Conservation (phyloP, 805 yeast genomes). For the Starmerella gropengiesseri region DNA sequence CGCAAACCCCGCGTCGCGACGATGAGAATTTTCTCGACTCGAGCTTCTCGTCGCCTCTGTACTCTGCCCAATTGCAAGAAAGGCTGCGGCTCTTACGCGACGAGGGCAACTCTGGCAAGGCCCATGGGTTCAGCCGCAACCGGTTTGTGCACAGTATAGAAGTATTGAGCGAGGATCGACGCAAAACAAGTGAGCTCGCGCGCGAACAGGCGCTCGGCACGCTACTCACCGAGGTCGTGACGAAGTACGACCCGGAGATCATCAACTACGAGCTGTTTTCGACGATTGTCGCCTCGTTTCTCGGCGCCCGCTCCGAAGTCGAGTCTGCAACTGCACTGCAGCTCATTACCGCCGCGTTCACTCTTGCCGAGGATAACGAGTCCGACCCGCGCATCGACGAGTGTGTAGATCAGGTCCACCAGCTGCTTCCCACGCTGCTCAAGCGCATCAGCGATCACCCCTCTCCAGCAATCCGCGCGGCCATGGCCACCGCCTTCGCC, state of each 20-base stretch:
- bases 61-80: conserved; percentile 21
- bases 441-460: conserved; percentile 9
- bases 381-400: conserved; percentile 15
- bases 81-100: conserved; percentile 18
- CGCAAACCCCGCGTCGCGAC: conserved; percentile 14
- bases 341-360: conserved; percentile 24
- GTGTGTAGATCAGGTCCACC: conserved; percentile 19
- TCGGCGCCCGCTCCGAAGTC: conserved; percentile 25
- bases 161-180: conserved; percentile 25
- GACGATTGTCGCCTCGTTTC: conserved; percentile 22
- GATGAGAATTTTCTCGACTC: conserved; percentile 8
- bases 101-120: background rate
- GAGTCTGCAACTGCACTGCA: conserved; percentile 28
- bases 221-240: conserved; percentile 25
- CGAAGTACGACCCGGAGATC: conserved; percentile 28
- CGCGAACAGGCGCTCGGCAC: conserved; percentile 28
- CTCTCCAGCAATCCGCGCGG: conserved; percentile 19
- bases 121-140: conserved; percentile 10
- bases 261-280: conserved; percentile 20
- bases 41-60: conserved; percentile 20
- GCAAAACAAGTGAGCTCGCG: conserved; percentile 27
- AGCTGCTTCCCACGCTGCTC: conserved; percentile 12
- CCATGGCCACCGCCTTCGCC: conserved; percentile 25
- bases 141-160: conserved; percentile 24
- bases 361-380: conserved; percentile 24